Evolutionary conservation across 1,284 basidiomycete genomes (phyloP), one percentile per base, ranked within the genome.

Genomic region (Peniophora sp.): DNA sequence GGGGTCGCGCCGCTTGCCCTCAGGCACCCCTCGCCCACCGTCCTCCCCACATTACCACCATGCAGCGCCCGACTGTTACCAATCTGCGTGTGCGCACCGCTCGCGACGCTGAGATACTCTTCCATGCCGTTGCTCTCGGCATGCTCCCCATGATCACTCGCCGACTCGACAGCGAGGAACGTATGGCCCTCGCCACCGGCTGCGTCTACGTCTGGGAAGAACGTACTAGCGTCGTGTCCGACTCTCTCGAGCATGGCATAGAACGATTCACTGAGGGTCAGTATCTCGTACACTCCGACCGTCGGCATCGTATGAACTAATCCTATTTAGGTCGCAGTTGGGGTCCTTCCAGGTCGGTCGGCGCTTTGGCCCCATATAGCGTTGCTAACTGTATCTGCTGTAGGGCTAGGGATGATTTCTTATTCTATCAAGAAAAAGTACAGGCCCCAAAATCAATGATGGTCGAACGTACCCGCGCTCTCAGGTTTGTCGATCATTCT

Each of bases 201-300:
- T 67, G 67, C 55, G 68, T 73, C 52, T 75, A 73, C 56, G 71
- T 75, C 47, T 75, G 73, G 73, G 71, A 74, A 55, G 71, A 73
- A 51, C 68, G 68, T 22, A 68, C 58, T 51, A 64, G 60, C 49
- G 67, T 62, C 51, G 66, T 68, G n/a, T 62, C 65, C 41, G 69
- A 70, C 48, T 64, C 64, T 18, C 64, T 65, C 22, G 69, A 68
- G 20, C 66, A 68, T 47, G 71, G 70, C 37, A 73, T 73, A 27
- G 70, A 73, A 50, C 62, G 71, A 3, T 73, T 71, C 61, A 74
- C 72, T 1, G 72, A 74, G 47, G n/a, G n/a, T n/a, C n/a, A n/a
- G n/a, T n/a, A n/a, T n/a, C n/a, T n/a, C n/a, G n/a, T n/a, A n/a
- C n/a, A n/a, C n/a, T n/a, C n/a, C n/a, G n/a, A n/a, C n/a, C n/a